Evolutionary conservation across 495 filamentous ascomycete species (phyloP), one percentile per base, ranked within the genome.

Genomic region (Hypoxylon fragiforme): DNA sequence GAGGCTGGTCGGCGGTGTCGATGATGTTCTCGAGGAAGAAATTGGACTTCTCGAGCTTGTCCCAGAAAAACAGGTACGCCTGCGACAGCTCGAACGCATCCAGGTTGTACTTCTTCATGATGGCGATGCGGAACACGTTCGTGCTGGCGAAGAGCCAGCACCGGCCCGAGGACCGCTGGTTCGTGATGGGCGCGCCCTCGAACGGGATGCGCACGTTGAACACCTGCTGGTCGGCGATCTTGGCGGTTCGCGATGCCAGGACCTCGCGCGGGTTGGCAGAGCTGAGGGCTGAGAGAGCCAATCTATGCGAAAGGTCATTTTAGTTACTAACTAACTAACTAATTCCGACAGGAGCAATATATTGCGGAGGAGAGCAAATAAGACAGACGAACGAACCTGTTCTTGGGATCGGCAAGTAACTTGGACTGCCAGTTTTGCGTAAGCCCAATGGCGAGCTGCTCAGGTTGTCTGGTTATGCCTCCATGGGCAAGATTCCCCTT

Each of bases 21-120:
- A 95, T 78, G 49, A 94, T 82, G 60, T 86, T 84, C 68, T 92
- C 89, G 16, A 94, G 77, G 74, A 94, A 94, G 66, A 78, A 96
- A 63, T 95, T 95, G 6, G 87, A 83, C 67, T 96, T 96, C 71
- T 96, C 91, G 15, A 95, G 80, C 71, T 96, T 96, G 68, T 96
- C 90, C 85, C 87, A 95, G 80, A 89, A 96, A 75, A 91, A 94
- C n/a, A 95, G 80, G 61, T 94, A 96, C 1, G 85, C 81, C 62
- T 96, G 91, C 26, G 84, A 88, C 1, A 96, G 79, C 73, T 96
- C 86, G 65, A 92, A 76, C n/a, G 80, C 72, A n/a, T 80, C 73
- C 7, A 95, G 80, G 39, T 82, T 81, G 66, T 92, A 87, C 57
- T 84, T 83, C 65, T 87, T 84, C 81, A 94, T 94, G 30, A 95